Conservation (phyloP, 345 rosid genomes). For the Iberis pinnata region DNA sequence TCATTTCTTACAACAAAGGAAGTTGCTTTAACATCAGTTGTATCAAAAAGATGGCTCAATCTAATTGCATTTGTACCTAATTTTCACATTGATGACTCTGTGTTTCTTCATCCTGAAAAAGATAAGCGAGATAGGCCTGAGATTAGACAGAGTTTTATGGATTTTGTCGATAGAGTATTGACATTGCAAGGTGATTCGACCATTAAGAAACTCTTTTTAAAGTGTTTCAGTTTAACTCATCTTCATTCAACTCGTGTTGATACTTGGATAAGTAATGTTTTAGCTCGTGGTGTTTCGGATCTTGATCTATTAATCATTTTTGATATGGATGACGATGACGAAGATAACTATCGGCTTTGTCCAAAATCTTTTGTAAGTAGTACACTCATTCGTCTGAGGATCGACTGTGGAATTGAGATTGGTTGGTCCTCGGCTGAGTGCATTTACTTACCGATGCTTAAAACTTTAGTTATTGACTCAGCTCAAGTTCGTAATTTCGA, state of each 20-base stretch:
- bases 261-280: conserved; percentile 3
- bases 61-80: background rate
- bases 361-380: background rate
- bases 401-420: background rate
- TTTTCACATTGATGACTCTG: background rate
- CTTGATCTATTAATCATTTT: background rate
- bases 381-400: background rate
- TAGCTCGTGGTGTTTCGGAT: background rate
- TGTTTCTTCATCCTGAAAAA: background rate
- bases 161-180: background rate
- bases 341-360: background rate
- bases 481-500: background rate
- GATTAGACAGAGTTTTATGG: background rate
- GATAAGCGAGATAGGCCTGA: background rate
- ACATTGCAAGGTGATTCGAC: background rate
- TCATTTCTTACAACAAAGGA: background rate
- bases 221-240: background rate
- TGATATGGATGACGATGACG: background rate
- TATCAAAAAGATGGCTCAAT: background rate
- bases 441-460: conserved; percentile 4
- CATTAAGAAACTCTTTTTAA: background rate
- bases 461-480: background rate
- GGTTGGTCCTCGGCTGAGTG: background rate
- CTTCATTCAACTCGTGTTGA: background rate
- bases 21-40: background rate